Percentiles rank a stretch among this genome's conserved stretches.
These are phyloP conservation scores for Gonapodya prolifera DNA, from an alignment of 192 early-diverging fungal genomes.

Conservation along the genomic window DNA sequence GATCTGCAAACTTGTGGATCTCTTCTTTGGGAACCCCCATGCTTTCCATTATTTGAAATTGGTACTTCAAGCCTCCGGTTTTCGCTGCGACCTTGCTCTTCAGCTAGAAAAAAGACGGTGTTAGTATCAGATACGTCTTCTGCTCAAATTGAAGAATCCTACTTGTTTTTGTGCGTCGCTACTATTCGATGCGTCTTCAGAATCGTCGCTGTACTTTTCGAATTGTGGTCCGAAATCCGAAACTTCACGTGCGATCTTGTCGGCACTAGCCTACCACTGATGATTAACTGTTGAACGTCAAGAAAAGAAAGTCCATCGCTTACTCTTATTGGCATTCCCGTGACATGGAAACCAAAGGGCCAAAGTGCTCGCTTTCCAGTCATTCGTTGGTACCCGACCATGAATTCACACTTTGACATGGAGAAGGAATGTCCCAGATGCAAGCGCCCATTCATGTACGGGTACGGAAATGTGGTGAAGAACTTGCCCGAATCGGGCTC, in stretches of 20 bases:
- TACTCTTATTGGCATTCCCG: constrained; percentile 99
- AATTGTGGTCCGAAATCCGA: constrained; percentile 72
- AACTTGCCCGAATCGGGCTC: constrained; percentile 68
- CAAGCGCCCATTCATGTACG: constrained; percentile 90
- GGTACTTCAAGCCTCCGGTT: constrained; percentile 67
- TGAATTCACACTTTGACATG: constrained; percentile 89
- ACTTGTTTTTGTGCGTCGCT: background rate
- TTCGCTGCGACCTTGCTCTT: constrained; percentile 87
- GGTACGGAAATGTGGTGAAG: constrained; percentile 91
- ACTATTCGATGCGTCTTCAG: background rate
- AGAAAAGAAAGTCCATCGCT: constrained; percentile 11
- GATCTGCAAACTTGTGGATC: constrained; percentile 85
- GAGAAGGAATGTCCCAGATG: constrained; percentile 97
- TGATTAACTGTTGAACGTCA: background rate
- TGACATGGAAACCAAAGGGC: constrained; percentile 95
- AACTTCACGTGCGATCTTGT: constrained; percentile 73
- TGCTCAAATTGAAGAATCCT: background rate
- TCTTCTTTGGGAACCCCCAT: constrained; percentile 77
- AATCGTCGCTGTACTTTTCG: constrained; percentile 14
- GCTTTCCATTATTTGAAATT: constrained; percentile 93
- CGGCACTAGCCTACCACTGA: constrained; percentile 57
- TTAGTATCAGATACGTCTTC: background rate
- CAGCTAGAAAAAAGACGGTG: background rate
- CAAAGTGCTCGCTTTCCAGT: constrained; percentile 85
- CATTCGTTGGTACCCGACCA: constrained; percentile 84